A percentile compares a stretch with the other conserved stretches of the same genome.
Evolutionary conservation across 1,284 basidiomycete genomes (phyloP).

Genomic region (Cutaneotrichosporon sp.): DNA sequence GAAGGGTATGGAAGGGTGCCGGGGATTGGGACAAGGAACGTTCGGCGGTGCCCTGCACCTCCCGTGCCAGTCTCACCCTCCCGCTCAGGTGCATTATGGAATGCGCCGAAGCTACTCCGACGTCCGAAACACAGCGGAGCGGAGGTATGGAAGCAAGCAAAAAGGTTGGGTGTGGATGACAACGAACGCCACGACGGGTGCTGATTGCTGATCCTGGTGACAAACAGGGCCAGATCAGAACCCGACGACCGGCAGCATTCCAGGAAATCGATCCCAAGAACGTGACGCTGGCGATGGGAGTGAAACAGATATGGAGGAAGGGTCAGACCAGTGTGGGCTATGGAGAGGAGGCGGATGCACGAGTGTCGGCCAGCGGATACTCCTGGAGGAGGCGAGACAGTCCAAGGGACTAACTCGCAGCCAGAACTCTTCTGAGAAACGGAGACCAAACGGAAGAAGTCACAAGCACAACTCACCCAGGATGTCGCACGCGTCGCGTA

Average conservation of each 20-base stretch:
- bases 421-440: too few relatives aligned
- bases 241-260: neutral
- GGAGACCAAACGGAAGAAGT: too few relatives aligned
- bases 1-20: neutral
- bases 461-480: conserved; percentile 67
- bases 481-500: conserved; percentile 80
- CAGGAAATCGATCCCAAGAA: neutral
- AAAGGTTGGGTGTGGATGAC: neutral
- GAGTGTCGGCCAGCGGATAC: too few relatives aligned
- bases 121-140: neutral
- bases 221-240: neutral
- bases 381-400: too few relatives aligned
- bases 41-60: too few relatives aligned
- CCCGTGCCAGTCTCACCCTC: neutral
- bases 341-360: too few relatives aligned
- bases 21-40: neutral
- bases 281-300: neutral
- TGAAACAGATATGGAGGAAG: neutral
- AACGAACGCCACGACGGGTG: neutral
- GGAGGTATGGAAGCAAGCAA: neutral
- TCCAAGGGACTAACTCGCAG: too few relatives aligned
- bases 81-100: neutral
- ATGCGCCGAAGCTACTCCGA: neutral
- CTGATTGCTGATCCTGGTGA: neutral
- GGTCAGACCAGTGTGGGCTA: too few relatives aligned